A percentile compares a stretch with the other conserved stretches of the same genome.
phyloP scores from a whole-genome alignment of 345 rosid species.

The Linum tenue region DNA sequence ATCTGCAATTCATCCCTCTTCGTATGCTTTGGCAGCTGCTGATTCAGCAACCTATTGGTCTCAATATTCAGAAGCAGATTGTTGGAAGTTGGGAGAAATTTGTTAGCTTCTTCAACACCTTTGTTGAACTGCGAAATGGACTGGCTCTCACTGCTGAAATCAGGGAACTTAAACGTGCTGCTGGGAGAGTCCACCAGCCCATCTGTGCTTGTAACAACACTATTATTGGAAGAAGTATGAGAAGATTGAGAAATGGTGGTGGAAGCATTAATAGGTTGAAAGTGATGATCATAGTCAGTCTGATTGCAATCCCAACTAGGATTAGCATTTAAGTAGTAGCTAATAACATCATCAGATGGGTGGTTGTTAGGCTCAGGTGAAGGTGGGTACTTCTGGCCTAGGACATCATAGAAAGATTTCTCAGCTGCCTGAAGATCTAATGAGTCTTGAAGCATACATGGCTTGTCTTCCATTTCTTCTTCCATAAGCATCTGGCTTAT shows the following conservation, averaged over 20 bases:
- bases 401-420: slow-evolving; percentile 54
- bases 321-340: slow-evolving; percentile 18
- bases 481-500: slow-evolving; percentile 75
- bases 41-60: slow-evolving; percentile 11
- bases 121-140: slow-evolving; percentile 62
- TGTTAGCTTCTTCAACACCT: slow-evolving; percentile 72
- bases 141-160: slow-evolving; percentile 37
- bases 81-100: slow-evolving; percentile 43
- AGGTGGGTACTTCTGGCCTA: slow-evolving; percentile 54
- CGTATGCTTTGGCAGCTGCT: slow-evolving; percentile 32
- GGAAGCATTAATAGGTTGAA: slow-evolving; percentile 22
- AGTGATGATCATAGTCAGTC: slow-evolving; percentile 23
- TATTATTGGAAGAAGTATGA: slow-evolving; percentile 35
- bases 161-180: slow-evolving; percentile 29
- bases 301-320: slow-evolving; percentile 16
- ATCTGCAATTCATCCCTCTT: slow-evolving; percentile 11
- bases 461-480: slow-evolving; percentile 53
- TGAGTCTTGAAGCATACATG: slow-evolving; percentile 52
- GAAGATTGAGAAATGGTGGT: slow-evolving; percentile 35
- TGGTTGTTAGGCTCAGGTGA: slow-evolving; percentile 26
- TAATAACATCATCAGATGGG: slow-evolving; percentile 18
- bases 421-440: slow-evolving; percentile 70
- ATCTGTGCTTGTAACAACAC: slow-evolving; percentile 32
- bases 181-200: slow-evolving; percentile 44
- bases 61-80: slow-evolving; percentile 33